phyloP scores from a whole-genome alignment of 208 protist genomes.

The Trypanosomatidae sp. region DNA sequence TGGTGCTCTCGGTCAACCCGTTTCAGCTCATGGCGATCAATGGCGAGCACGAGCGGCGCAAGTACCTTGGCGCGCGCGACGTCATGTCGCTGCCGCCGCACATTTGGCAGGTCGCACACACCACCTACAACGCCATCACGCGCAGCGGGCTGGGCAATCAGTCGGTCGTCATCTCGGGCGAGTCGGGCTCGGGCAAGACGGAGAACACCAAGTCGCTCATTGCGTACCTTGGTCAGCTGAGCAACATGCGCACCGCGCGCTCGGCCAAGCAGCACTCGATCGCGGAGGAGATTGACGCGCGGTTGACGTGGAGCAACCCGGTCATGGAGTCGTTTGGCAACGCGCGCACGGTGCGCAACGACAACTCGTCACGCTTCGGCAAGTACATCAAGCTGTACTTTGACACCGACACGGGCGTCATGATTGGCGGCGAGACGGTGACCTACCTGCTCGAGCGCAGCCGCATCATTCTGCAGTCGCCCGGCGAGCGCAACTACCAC shows the following conservation, averaged over 20 bases:
- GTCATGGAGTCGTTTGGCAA: slow-evolving; percentile 94
- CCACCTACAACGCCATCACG: slow-evolving; percentile 69
- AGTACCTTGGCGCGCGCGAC: slow-evolving; percentile 52
- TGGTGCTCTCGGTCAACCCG: slow-evolving; percentile 90
- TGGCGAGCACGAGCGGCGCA: slow-evolving; percentile 44
- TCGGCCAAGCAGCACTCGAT: slow-evolving; percentile 41
- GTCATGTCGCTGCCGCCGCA: slow-evolving; percentile 64
- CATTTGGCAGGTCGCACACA: slow-evolving; percentile 85
- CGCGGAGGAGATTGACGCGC: slow-evolving; percentile 56
- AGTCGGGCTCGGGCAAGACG: slow-evolving; percentile 93
- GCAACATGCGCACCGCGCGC: slow-evolving; percentile 60
- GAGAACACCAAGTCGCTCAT: slow-evolving; percentile 88
- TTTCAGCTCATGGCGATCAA: slow-evolving; percentile 83
- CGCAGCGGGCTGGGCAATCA: slow-evolving; percentile 67
- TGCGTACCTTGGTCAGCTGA: slow-evolving; percentile 74
- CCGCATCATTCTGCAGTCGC: slow-evolving; percentile 81
- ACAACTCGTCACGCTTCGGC: slow-evolving; percentile 92
- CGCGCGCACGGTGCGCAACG: slow-evolving; percentile 81
- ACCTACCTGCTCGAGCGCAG: slow-evolving; percentile 93
- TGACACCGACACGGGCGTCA: slow-evolving; percentile 61
- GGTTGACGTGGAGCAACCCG: slow-evolving; percentile 79
- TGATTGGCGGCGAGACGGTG: slow-evolving; percentile 73
- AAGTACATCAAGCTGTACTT: slow-evolving; percentile 94
- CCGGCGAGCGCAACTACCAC: slow-evolving; percentile 92
- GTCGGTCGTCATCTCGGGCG: slow-evolving; percentile 89